These are phyloP conservation scores for Fusarium tjaetaba DNA, from an alignment of 2,329 filamentous ascomycete genomes.

Conservation along the genomic window DNA sequence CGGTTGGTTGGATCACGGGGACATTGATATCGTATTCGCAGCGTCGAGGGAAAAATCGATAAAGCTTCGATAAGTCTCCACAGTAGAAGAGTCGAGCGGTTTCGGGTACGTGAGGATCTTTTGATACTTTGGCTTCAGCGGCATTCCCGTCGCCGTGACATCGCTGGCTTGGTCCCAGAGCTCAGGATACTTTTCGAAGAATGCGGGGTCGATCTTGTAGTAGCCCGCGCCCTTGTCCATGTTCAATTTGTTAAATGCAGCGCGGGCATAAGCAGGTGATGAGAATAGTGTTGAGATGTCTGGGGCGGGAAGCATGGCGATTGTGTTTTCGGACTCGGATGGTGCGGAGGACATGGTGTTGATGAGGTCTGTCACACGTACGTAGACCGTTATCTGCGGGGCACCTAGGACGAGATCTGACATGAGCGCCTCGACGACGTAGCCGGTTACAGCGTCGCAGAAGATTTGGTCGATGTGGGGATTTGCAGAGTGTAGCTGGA, in stretches of 20 bases:
- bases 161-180: conserved; percentile 42
- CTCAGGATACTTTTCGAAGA: conserved; percentile 47
- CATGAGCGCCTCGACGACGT: conserved; percentile 46
- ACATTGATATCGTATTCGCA: conserved; percentile 28
- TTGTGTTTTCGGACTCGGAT: neutral
- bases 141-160: conserved; percentile 44
- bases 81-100: conserved; percentile 42
- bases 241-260: conserved; percentile 43
- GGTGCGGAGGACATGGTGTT: conserved; percentile 36
- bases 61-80: conserved; percentile 48
- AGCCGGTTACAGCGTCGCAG: conserved; percentile 47
- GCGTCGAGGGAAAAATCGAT: conserved; percentile 48
- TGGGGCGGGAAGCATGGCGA: conserved; percentile 38
- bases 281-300: conserved; percentile 39
- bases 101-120: conserved; percentile 45
- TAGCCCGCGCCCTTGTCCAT: conserved; percentile 47
- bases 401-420: conserved; percentile 42
- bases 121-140: conserved; percentile 43
- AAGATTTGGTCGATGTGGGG: conserved; percentile 47
- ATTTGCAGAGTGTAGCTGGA: conserved; percentile 46
- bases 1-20: neutral
- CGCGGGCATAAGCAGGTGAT: conserved; percentile 37
- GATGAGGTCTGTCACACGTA: conserved; percentile 46
- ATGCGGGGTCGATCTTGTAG: conserved; percentile 48
- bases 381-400: conserved; percentile 42